These are phyloP conservation scores for Panicum miliaceum DNA, from an alignment of 176 grass and related monocot species.

Conservation along the genomic window DNA sequence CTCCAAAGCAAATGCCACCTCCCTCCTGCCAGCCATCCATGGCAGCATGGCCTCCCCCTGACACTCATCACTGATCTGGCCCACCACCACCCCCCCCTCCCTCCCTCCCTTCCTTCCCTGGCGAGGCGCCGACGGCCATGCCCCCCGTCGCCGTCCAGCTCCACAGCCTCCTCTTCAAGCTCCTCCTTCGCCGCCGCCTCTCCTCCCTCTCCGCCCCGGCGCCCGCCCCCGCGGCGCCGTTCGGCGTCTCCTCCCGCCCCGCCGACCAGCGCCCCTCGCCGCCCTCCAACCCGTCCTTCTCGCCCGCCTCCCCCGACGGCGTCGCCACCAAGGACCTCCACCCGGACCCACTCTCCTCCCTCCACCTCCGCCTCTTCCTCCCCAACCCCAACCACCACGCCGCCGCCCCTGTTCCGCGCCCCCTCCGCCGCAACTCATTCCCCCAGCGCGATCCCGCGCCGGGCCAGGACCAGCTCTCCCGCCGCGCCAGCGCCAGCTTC, in stretches of 20 bases:
- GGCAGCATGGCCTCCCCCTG: constrained; percentile 41
- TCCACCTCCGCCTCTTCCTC: constrained; percentile 75
- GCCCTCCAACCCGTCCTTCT: constrained; percentile 70
- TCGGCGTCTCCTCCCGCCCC: constrained; percentile 70
- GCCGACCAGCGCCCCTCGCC: constrained; percentile 56
- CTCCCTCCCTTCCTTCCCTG: not conserved
- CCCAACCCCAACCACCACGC: constrained; percentile 60
- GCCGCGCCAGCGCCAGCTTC: constrained; percentile 57
- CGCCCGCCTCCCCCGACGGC: constrained; percentile 41
- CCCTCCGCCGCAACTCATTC: constrained; percentile 61
- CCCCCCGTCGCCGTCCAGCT: constrained; percentile 69
- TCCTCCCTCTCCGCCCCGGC: constrained; percentile 22
- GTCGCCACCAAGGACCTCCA: constrained; percentile 89
- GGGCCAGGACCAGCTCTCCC: constrained; percentile 18
- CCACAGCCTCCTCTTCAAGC: constrained; percentile 88
- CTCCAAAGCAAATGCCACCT: constrained; percentile 25
- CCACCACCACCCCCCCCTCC: not conserved
- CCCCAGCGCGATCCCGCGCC: constrained; percentile 11
- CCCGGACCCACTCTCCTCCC: constrained; percentile 69
- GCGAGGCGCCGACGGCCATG: constrained; percentile 50
- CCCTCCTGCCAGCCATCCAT: constrained; percentile 8
- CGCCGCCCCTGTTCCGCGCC: not conserved
- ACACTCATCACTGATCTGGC: constrained; percentile 36
- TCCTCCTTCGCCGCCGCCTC: constrained; percentile 69
- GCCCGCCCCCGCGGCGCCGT: constrained; percentile 2